Evolutionary conservation across 768 basidiomycete species (phyloP).

Genomic region (Hericium coralloides): DNA sequence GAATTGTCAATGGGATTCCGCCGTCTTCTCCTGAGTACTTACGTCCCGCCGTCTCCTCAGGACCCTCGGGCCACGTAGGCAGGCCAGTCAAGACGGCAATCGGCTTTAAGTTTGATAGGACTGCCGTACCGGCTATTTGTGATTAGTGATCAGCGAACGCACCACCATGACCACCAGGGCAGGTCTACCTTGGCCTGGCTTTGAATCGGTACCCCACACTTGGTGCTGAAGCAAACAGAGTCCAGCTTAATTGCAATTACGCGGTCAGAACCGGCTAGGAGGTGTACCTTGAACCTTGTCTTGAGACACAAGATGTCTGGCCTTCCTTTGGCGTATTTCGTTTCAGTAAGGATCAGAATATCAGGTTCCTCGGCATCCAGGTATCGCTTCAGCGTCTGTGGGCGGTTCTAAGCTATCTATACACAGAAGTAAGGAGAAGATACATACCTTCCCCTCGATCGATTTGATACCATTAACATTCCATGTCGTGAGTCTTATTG

Average conservation of each 20-base stretch:
- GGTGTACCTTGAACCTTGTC: slow-evolving; percentile 6
- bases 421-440: not conserved
- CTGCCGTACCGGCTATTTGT: not conserved
- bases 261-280: not conserved
- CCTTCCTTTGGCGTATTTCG: slow-evolving; percentile 5
- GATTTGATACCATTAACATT: slow-evolving; percentile 13
- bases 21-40: not conserved
- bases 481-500: slow-evolving; percentile 7
- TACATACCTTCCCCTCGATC: not conserved
- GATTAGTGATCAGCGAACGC: not conserved
- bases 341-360: slow-evolving; percentile 9
- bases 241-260: too few relatives aligned
- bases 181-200: not conserved
- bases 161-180: not conserved
- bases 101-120: not conserved
- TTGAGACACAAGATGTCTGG: slow-evolving; percentile 6
- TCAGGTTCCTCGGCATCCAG: slow-evolving; percentile 7
- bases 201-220: slow-evolving; percentile 7
- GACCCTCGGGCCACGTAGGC: not conserved
- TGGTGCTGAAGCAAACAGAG: slow-evolving; percentile 1
- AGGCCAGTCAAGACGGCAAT: not conserved
- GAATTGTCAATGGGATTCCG: not conserved
- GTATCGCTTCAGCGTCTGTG: slow-evolving; percentile 9
- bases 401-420: too few relatives aligned
- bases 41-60: not conserved